Base-by-base conservation (phyloP, 2,329 filamentous ascomycete genomes). In the Aureobasidium leucospermi region DNA sequence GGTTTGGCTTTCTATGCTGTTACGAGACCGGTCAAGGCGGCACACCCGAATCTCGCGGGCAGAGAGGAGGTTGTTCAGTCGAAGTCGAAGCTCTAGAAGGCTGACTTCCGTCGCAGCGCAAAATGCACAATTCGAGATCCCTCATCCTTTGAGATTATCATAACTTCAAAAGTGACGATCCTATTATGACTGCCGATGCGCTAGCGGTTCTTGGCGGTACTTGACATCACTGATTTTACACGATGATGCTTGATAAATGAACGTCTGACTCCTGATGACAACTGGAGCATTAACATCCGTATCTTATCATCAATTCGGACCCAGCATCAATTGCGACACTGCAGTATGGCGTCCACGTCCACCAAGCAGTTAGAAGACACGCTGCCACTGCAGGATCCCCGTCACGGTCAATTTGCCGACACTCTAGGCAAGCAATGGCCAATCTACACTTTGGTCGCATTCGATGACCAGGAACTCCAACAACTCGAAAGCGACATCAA, bases 1-100 rank as follows among this genome's bases (percentile, higher is more conserved):
- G 64, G 64, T 10, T 58, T 63, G 23, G 64, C 64, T 19, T 65
- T 65, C 53, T 65, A 64, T 47, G 62, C 61, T 29, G 64, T 65
- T 7, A 65, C 64, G 3, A 62, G 64, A 45, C 58, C 61, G 16
- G 59, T 65, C 11, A 63, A 60, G 32, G 63, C 60, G 29, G 19
- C 58, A 15, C 64, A 65, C 39, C 60, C 61, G 6, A 61, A 63
- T 42, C 41, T 64, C 13, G 36, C 51, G 32, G 61, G 64, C 13
- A 56, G 64, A n/a, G 64, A 63, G 42, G 61, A 62, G 61, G 57
- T 55, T 55, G 60, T 61, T 3, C 46, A 29, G 19, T n/a, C 41
- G 29, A 56, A 56, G 31, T 55, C 51, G 15, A 55, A 45, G n/a
- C n/a, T 55, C 23, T 55, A 55, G 9, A n/a, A 7, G 4, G 34